phyloP scores from a whole-genome alignment of 768 basidiomycete genomes.

The Mycena indigotica region DNA sequence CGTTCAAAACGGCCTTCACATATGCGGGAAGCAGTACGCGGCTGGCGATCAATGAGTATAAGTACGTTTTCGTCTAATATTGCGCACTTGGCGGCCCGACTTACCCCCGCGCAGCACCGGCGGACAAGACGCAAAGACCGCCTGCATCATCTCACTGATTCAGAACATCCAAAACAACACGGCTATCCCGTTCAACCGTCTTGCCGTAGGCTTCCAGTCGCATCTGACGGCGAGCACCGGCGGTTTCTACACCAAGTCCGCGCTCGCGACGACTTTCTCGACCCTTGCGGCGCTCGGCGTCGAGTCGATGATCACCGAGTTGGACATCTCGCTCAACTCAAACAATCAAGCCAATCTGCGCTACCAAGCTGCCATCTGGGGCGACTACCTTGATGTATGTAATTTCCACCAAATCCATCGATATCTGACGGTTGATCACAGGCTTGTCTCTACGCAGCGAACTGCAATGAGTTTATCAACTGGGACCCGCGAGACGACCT shows the following conservation, averaged over 20 bases:
- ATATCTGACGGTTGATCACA: neutral
- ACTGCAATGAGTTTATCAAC: constrained; percentile 20
- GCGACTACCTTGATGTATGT: constrained; percentile 19
- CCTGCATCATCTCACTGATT: constrained; percentile 9
- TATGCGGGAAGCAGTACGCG: constrained; percentile 16
- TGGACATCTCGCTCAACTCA: constrained; percentile 8
- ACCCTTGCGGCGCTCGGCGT: constrained; percentile 13
- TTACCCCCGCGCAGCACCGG: constrained; percentile 8
- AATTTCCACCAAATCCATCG: neutral
- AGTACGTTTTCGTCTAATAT: neutral
- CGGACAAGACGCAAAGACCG: constrained; percentile 17
- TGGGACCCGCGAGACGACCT: constrained; percentile 22
- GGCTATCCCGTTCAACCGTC: constrained; percentile 13
- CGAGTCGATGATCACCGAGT: constrained; percentile 16
- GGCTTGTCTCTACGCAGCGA: constrained; percentile 18
- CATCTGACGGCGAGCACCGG: constrained; percentile 13
- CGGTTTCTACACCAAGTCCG: constrained; percentile 14
- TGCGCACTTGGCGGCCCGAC: neutral
- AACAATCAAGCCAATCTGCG: constrained; percentile 6
- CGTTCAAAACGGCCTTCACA: constrained; percentile 16
- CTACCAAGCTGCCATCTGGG: constrained; percentile 20
- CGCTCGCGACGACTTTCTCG: constrained; percentile 16
- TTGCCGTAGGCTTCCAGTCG: constrained; percentile 17
- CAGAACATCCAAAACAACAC: constrained; percentile 15
- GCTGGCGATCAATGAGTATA: constrained; percentile 19